Base-by-base conservation (phyloP, 148 eudicot species). In the Oxyria digyna region DNA sequence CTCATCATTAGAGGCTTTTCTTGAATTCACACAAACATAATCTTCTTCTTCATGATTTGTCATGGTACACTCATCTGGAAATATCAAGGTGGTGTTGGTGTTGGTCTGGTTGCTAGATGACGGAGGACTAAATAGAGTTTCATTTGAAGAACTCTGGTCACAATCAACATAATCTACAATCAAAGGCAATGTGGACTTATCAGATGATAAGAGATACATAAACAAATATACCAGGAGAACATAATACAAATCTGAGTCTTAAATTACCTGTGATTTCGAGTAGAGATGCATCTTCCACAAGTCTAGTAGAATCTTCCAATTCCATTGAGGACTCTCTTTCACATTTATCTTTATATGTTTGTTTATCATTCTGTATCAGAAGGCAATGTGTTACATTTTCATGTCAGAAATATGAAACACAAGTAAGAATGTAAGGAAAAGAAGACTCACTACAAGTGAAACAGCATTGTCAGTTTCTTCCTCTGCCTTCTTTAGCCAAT, bases 211-310 rank as follows among this genome's bases (percentile, higher is more conserved):
- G 2, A 33, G 5, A 38, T 5, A 1, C 41, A 1, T 38, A 20
- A 14, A 35, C 37, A 42, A 5, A 63, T 18, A 27, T 27, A 32
- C 11, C 1, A 27, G 15, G 14, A 26, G 48, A 27, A 17, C 17
- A 13, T 9, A 2, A 68, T 6, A 42, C 11, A 24, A 21, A 42
- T 41, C 50, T 24, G 17, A 15, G 21, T 62, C 21, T 67, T 52
- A n/a, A n/a, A n/a, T n/a, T 72, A 88, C 94, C 90, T 79, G 69
- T 69, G 70, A 75, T 73, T 52, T 42, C 77, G 75, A 66, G 62
- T 67, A 64, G 71, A 69, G 80, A 70, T 26, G 55, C 69, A 71
- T 67, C 46, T 14, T 69, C 48, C 68, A 54, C 77, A 15, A 78
- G 71, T 42, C 43, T 20, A 62, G 68, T 20, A 29, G 76, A 42